Conservation (phyloP, 2,329 filamentous ascomycete species). For the Trichoderma polysporum region DNA sequence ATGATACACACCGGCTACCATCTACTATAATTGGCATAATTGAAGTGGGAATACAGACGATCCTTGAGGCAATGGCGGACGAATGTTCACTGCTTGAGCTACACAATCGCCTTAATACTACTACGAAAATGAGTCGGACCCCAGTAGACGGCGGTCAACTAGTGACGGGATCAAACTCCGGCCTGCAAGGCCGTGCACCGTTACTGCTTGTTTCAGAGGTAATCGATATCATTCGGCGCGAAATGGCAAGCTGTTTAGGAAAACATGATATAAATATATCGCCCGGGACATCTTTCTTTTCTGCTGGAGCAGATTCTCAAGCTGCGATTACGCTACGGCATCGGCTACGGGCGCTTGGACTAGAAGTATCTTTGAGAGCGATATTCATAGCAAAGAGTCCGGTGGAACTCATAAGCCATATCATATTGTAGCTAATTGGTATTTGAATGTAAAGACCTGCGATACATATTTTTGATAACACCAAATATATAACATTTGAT, state of each 20-base stretch:
- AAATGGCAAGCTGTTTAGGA: neutral
- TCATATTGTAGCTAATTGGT: neutral
- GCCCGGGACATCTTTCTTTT: slow-evolving; percentile 3
- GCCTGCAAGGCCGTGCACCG: neutral
- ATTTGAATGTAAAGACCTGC: too few species aligned
- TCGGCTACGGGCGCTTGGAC: neutral
- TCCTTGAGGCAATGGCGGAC: neutral
- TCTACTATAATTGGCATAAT: neutral
- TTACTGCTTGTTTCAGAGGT: neutral
- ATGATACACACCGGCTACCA: slow-evolving; percentile 8
- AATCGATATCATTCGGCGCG: neutral
- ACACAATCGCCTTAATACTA: neutral
- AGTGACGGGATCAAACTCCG: neutral
- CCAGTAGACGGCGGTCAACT: neutral
- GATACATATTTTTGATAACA: too few species aligned
- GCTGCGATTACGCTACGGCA: slow-evolving; percentile 6
- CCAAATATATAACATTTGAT: too few species aligned
- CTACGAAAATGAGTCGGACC: neutral
- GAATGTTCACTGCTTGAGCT: neutral
- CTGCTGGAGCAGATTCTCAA: slow-evolving; percentile 10
- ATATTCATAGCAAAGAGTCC: neutral
- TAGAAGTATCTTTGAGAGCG: neutral
- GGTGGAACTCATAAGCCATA: neutral
- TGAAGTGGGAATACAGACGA: neutral
- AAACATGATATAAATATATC: neutral